phyloP scores from a whole-genome alignment of 2,329 filamentous ascomycete species.

The Stachybotrys echinatus region DNA sequence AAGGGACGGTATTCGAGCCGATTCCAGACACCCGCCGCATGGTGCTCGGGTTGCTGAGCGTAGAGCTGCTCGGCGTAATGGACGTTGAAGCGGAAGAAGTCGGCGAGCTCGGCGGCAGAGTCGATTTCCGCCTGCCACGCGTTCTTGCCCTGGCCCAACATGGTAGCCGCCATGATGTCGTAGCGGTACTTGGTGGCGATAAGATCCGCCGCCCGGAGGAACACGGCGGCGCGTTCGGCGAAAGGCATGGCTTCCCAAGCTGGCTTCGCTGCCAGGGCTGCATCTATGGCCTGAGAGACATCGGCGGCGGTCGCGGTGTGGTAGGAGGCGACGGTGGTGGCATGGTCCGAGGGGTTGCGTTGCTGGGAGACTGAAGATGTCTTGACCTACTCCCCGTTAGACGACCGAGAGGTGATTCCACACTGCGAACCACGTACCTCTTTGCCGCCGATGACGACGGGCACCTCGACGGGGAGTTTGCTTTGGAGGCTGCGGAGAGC shows the following conservation, averaged over 20 bases:
- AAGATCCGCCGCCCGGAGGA: constrained; percentile 92
- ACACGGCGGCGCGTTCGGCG: constrained; percentile 84
- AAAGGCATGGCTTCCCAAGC: constrained; percentile 86
- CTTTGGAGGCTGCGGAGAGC: constrained; percentile 67
- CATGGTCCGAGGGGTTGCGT: constrained; percentile 77
- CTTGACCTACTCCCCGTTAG: constrained; percentile 48
- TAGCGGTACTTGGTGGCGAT: constrained; percentile 91
- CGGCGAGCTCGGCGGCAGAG: constrained; percentile 82
- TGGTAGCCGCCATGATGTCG: constrained; percentile 92
- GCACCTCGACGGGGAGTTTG: constrained; percentile 68
- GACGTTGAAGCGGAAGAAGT: constrained; percentile 93
- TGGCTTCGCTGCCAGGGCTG: constrained; percentile 79
- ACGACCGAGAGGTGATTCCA: constrained; percentile 8
- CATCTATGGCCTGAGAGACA: constrained; percentile 73
- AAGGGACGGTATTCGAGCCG: constrained; percentile 83
- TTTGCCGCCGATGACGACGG: constrained; percentile 78
- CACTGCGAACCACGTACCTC: too few relatives aligned
- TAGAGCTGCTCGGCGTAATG: constrained; percentile 91
- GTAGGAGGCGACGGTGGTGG: constrained; percentile 72
- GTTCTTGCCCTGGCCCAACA: constrained; percentile 97
- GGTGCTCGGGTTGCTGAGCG: constrained; percentile 76
- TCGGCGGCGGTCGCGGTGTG: constrained; percentile 74
- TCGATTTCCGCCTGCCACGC: constrained; percentile 99
- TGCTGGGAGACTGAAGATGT: constrained; percentile 63
- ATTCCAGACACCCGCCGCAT: constrained; percentile 85